phyloP scores from a whole-genome alignment of 1,284 basidiomycete genomes.

The Coniferiporia weirii region DNA sequence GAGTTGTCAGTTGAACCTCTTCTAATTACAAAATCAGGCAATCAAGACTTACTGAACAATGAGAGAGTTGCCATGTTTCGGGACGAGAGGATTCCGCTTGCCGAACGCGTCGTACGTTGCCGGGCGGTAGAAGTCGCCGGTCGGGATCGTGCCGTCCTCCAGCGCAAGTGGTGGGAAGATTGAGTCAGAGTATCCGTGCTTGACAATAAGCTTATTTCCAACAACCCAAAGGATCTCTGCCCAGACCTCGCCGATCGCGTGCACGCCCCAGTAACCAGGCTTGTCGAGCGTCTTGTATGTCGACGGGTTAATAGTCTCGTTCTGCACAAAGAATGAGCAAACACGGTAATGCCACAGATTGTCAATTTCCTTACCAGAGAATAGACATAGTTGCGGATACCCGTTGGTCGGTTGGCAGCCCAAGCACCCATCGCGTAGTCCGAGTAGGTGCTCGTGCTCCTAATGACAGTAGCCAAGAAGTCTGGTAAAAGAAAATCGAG shows the following conservation, averaged over 20 bases:
- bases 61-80: slow-evolving; percentile 90
- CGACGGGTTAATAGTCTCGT: slow-evolving; percentile 79
- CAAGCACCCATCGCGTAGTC: slow-evolving; percentile 92
- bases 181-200: slow-evolving; percentile 74
- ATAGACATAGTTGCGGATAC: slow-evolving; percentile 89
- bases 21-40: slow-evolving; percentile 23
- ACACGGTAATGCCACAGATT: neutral
- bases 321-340: slow-evolving; percentile 29
- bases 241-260: slow-evolving; percentile 94
- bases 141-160: slow-evolving; percentile 55
- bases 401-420: slow-evolving; percentile 75
- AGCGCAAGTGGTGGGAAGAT: slow-evolving; percentile 76
- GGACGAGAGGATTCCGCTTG: slow-evolving; percentile 62
- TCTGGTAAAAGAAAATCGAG: slow-evolving; percentile 36
- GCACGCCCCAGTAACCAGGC: slow-evolving; percentile 88
- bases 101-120: slow-evolving; percentile 30
- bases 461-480: slow-evolving; percentile 80
- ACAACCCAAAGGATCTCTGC: slow-evolving; percentile 90
- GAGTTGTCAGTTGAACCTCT: slow-evolving; percentile 2
- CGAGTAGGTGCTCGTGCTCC: slow-evolving; percentile 65
- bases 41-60: slow-evolving; percentile 51
- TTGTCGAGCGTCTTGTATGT: slow-evolving; percentile 96
- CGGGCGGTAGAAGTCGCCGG: slow-evolving; percentile 70
- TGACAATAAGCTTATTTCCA: slow-evolving; percentile 67
- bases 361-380: slow-evolving; percentile 45